phyloP scores from a whole-genome alignment of 345 rosid species.

The Mangifera indica region DNA sequence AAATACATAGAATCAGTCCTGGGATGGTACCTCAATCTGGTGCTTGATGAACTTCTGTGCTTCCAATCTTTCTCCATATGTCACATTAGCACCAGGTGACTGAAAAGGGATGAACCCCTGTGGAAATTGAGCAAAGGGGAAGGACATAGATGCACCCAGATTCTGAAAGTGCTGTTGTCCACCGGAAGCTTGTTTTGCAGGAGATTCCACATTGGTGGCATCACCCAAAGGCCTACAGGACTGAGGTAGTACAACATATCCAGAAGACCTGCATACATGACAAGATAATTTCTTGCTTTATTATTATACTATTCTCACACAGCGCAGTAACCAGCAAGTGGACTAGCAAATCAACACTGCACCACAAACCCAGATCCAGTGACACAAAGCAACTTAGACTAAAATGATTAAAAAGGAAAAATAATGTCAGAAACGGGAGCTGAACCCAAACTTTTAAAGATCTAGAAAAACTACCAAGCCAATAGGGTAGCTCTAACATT shows the following conservation, averaged over 20 bases:
- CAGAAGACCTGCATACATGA: constrained; percentile 57
- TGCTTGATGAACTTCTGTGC: constrained; percentile 53
- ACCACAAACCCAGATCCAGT: neutral
- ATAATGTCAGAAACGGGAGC: neutral
- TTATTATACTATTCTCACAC: neutral
- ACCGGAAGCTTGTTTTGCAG: constrained; percentile 28
- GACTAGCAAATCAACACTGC: neutral
- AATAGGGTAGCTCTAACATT: neutral
- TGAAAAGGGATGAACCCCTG: constrained; percentile 39
- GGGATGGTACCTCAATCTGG: constrained; percentile 63
- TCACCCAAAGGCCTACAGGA: constrained; percentile 27
- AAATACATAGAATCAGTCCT: neutral
- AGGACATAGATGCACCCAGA: constrained; percentile 32
- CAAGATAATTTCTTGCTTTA: neutral
- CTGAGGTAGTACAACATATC: constrained; percentile 46
- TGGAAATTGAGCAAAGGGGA: constrained; percentile 33
- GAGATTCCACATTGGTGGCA: constrained; percentile 24
- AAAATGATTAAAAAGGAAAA: neutral
- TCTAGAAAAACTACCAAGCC: neutral
- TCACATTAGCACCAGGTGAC: constrained; percentile 28
- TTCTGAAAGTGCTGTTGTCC: constrained; percentile 31
- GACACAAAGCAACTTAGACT: neutral
- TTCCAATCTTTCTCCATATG: constrained; percentile 40
- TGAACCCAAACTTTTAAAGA: neutral
- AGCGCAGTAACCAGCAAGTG: neutral